Percentiles rank a stretch among this genome's conserved stretches.
Conservation (phyloP, 148 eudicot genomes). For the Amaranthus hypochondriacus region DNA sequence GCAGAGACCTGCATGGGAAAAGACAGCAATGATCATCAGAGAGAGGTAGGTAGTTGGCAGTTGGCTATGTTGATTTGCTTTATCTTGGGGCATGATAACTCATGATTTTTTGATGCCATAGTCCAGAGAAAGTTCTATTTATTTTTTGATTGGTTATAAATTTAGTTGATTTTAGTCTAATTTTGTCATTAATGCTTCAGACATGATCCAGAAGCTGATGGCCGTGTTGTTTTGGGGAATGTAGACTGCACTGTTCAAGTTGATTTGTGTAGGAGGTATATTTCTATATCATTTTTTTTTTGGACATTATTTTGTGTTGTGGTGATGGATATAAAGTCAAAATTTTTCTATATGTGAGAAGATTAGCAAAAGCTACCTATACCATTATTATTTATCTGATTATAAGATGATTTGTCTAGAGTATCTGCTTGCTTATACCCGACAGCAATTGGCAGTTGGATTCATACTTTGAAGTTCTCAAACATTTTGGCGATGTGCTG, state of each 20-base stretch:
- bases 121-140: neutral
- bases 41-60: slow-evolving; percentile 51
- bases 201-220: too few species aligned
- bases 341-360: neutral
- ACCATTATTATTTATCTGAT: neutral
- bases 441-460: neutral
- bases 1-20: slow-evolving; percentile 99
- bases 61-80: neutral
- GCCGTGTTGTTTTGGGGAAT: too few species aligned
- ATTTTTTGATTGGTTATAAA: neutral
- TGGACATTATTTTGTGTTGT: neutral
- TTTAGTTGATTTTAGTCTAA: slow-evolving; percentile 3
- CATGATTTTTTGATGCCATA: neutral
- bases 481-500: neutral
- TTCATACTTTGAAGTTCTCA: neutral
- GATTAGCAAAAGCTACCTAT: neutral
- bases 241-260: too few species aligned
- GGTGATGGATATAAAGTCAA: neutral
- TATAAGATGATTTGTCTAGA: neutral
- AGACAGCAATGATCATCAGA: slow-evolving; percentile 67
- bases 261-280: slow-evolving; percentile 45
- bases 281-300: slow-evolving; percentile 5
- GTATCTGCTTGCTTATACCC: neutral
- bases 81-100: neutral
- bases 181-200: slow-evolving; percentile 36